phyloP scores from a whole-genome alignment of 2,329 filamentous ascomycete genomes.

The Sclerotiophoma versabilis region DNA sequence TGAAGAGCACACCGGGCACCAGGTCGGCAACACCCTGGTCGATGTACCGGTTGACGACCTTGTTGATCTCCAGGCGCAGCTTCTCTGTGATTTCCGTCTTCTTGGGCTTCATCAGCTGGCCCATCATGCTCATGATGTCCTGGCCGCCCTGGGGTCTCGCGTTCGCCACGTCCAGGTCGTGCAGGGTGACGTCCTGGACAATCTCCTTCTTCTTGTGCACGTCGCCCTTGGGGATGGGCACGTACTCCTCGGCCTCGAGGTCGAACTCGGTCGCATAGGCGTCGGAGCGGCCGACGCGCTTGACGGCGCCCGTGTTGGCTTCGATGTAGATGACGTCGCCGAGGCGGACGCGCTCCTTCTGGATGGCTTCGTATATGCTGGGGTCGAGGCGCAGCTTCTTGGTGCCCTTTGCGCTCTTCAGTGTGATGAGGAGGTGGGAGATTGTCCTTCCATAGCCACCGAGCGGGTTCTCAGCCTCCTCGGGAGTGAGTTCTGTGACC shows the following conservation, averaged over 20 bases:
- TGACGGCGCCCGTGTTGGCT: slow-evolving; percentile 97
- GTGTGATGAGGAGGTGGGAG: slow-evolving; percentile 88
- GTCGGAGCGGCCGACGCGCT: slow-evolving; percentile 93
- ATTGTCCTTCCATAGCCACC: slow-evolving; percentile 98
- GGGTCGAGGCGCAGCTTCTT: slow-evolving; percentile 98
- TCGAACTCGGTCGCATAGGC: slow-evolving; percentile 99
- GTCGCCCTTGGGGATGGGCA: slow-evolving; percentile 97
- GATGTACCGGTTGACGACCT: slow-evolving; percentile 98
- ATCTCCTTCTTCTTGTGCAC: slow-evolving; percentile 99
- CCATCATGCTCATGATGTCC: slow-evolving; percentile 99
- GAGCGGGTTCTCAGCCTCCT: slow-evolving; percentile 96
- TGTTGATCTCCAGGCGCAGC: slow-evolving; percentile 94
- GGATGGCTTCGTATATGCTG: slow-evolving; percentile 98
- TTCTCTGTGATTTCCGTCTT: slow-evolving; percentile 99
- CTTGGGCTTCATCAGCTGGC: slow-evolving; percentile 98
- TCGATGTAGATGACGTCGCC: slow-evolving; percentile 99
- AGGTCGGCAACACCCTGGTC: slow-evolving; percentile 97
- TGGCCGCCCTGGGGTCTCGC: slow-evolving; percentile 94
- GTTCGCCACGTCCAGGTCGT: slow-evolving; percentile 96
- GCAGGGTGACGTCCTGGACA: slow-evolving; percentile 96
- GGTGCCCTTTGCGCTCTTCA: slow-evolving; percentile 95
- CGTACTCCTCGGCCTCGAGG: slow-evolving; percentile 97
- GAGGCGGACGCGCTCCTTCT: slow-evolving; percentile 94
- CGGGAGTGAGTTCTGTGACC: slow-evolving; percentile 94
- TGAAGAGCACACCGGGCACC: slow-evolving; percentile 97